These are phyloP conservation scores for Saccharomycopsis sp. DNA, from an alignment of 805 yeast genomes.

Conservation along the genomic window DNA sequence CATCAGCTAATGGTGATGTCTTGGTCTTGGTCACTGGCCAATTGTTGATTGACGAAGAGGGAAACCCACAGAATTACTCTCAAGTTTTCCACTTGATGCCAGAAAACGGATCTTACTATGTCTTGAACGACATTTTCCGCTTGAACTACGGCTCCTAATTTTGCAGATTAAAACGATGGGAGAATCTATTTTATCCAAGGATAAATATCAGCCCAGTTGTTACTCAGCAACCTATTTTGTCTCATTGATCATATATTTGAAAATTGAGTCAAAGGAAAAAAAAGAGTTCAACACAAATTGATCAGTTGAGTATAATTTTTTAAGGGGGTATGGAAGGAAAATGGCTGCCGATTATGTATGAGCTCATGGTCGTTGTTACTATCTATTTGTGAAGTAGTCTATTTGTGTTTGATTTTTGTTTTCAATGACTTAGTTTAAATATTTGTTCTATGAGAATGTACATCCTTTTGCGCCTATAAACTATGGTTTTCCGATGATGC, in stretches of 20 bases:
- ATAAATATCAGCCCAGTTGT: too few relatives aligned
- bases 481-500: not conserved
- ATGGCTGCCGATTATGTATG: not conserved
- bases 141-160: conserved; percentile 65
- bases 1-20: conserved; percentile 85
- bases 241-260: too few relatives aligned
- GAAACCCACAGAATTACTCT: conserved; percentile 91
- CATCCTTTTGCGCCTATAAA: not conserved
- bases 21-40: conserved; percentile 98
- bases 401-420: not conserved
- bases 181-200: too few relatives aligned
- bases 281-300: not conserved
- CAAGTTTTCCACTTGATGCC: conserved; percentile 97
- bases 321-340: not conserved
- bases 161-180: not conserved
- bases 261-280: too few relatives aligned
- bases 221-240: too few relatives aligned
- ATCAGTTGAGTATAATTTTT: not conserved
- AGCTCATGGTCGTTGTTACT: not conserved
- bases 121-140: conserved; percentile 95
- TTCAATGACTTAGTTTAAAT: not conserved
- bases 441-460: not conserved
- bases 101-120: conserved; percentile 85
- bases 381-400: not conserved
- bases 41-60: conserved; percentile 84